A percentile compares a stretch with the other conserved stretches of the same genome.
phyloP scores from a whole-genome alignment of 345 rosid genomes.

The Pistacia integerrima region DNA sequence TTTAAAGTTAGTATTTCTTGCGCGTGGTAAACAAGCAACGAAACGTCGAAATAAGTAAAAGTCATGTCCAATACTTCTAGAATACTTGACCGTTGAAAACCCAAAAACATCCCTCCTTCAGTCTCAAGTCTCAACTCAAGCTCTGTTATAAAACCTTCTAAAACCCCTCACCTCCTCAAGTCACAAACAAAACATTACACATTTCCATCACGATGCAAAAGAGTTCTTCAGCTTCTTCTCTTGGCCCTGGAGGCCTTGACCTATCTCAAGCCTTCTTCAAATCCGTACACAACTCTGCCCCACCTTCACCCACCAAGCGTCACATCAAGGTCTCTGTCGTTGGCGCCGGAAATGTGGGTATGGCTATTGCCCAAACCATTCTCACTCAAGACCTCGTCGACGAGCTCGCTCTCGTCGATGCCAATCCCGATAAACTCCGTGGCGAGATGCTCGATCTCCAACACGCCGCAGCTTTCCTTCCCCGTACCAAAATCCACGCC shows the following conservation, averaged over 20 bases:
- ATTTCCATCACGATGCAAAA: conserved; percentile 47
- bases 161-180: background rate
- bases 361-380: conserved; percentile 98
- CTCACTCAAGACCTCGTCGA: conserved; percentile 82
- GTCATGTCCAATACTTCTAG: background rate
- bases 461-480: conserved; percentile 97
- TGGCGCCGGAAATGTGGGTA: conserved; percentile 92
- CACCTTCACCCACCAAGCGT: conserved; percentile 62
- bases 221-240: conserved; percentile 47
- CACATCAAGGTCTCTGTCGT: conserved; percentile 73
- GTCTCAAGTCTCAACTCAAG: background rate
- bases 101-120: background rate
- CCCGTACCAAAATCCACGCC: conserved; percentile 76
- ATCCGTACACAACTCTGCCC: conserved; percentile 52
- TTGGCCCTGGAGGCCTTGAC: conserved; percentile 74
- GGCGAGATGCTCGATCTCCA: conserved; percentile 99
- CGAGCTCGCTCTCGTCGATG: conserved; percentile 74
- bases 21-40: background rate
- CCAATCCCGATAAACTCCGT: conserved; percentile 62
- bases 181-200: background rate
- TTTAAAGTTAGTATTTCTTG: too few relatives aligned
- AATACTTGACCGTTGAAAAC: conserved; percentile 15
- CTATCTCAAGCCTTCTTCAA: conserved; percentile 68
- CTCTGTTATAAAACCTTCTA: background rate
- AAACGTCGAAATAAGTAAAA: background rate